phyloP scores from a whole-genome alignment of 2,329 filamentous ascomycete species.

The Fusarium fujikuroi region DNA sequence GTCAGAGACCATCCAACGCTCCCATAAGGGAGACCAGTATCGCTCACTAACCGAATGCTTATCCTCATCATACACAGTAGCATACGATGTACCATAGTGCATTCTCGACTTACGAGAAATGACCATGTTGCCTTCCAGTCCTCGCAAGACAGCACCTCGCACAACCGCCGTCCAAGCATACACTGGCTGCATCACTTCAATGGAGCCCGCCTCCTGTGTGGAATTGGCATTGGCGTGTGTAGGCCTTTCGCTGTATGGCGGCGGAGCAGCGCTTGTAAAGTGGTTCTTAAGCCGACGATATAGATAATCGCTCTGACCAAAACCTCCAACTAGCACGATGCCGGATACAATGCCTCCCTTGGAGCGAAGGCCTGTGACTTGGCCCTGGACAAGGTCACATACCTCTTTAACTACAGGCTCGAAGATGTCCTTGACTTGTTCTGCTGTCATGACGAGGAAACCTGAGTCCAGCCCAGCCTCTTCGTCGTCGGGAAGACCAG shows the following conservation, averaged over 20 bases:
- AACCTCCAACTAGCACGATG: constrained; percentile 85
- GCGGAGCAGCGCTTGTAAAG: constrained; percentile 69
- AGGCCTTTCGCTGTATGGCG: constrained; percentile 74
- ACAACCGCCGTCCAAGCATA: constrained; percentile 87
- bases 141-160: constrained; percentile 78
- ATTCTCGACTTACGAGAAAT: constrained; percentile 78
- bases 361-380: constrained; percentile 70
- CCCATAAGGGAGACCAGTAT: constrained; percentile 84
- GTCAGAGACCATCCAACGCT: constrained; percentile 84
- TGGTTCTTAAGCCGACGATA: constrained; percentile 76
- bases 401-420: constrained; percentile 79
- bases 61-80: constrained; percentile 80
- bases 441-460: constrained; percentile 77
- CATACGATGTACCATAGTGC: constrained; percentile 84
- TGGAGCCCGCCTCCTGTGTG: constrained; percentile 63
- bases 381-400: constrained; percentile 73
- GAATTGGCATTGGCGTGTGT: constrained; percentile 68
- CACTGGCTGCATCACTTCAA: constrained; percentile 84
- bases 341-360: constrained; percentile 73
- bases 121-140: constrained; percentile 82
- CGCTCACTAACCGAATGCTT: constrained; percentile 78
- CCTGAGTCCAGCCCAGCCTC: constrained; percentile 79
- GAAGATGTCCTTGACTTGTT: constrained; percentile 78
- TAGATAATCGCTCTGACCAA: constrained; percentile 81
- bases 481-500: constrained; percentile 80